These are phyloP conservation scores for Trametes elegans DNA, from an alignment of 768 basidiomycete species.

Conservation along the genomic window DNA sequence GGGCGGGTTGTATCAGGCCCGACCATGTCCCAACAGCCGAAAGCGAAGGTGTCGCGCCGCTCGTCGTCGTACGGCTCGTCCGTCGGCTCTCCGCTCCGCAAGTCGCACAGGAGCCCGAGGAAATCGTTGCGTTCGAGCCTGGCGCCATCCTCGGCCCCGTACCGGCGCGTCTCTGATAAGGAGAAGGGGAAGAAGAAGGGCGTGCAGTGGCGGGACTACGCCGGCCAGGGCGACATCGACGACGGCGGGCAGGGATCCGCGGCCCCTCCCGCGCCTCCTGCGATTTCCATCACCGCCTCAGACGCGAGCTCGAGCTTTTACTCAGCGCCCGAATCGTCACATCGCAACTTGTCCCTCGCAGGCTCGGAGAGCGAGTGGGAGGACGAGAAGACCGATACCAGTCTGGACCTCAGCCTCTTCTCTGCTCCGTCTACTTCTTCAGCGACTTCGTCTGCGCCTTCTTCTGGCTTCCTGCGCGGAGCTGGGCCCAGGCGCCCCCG, in stretches of 20 bases:
- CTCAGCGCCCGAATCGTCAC: slow-evolving; percentile 11
- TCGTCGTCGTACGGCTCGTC: slow-evolving; percentile 42
- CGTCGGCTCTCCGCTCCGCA: slow-evolving; percentile 43
- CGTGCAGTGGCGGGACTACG: slow-evolving; percentile 88
- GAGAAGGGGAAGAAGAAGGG: slow-evolving; percentile 65
- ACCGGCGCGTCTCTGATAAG: slow-evolving; percentile 63
- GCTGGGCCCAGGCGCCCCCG: slow-evolving; percentile 45
- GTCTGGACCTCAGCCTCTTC: slow-evolving; percentile 54
- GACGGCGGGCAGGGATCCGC: slow-evolving; percentile 44
- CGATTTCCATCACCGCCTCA: slow-evolving; percentile 21
- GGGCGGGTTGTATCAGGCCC: slow-evolving; percentile 52
- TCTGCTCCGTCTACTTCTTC: slow-evolving; percentile 27
- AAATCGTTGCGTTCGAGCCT: slow-evolving; percentile 71
- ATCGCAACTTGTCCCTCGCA: slow-evolving; percentile 22
- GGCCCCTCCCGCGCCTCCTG: slow-evolving; percentile 7
- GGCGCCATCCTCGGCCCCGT: slow-evolving; percentile 45
- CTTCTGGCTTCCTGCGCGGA: slow-evolving; percentile 14
- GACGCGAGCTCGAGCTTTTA: slow-evolving; percentile 30
- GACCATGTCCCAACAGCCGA: slow-evolving; percentile 30
- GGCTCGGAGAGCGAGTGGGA: slow-evolving; percentile 89
- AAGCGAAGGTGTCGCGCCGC: slow-evolving; percentile 40
- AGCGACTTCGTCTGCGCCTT: slow-evolving; percentile 3
- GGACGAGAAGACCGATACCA: slow-evolving; percentile 84
- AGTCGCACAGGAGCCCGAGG: slow-evolving; percentile 44
- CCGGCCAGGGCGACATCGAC: slow-evolving; percentile 76